phyloP scores from a whole-genome alignment of 2,329 filamentous ascomycete species.

The Trichoderma afroharzianum region DNA sequence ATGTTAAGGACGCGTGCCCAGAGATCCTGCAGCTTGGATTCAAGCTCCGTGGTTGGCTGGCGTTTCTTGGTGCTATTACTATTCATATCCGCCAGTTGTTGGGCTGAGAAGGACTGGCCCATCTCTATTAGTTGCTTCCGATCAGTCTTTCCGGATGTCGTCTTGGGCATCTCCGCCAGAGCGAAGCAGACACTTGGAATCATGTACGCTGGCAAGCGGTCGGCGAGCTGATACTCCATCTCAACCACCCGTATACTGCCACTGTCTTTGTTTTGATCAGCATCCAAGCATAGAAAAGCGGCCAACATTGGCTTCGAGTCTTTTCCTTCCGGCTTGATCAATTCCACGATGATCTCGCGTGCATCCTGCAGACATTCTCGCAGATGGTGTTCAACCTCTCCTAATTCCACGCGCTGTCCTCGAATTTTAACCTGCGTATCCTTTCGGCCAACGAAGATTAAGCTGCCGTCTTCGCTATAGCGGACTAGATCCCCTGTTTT shows the following conservation, averaged over 20 bases:
- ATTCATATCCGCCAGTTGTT: constrained; percentile 34
- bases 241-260: too few species aligned
- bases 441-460: too few species aligned
- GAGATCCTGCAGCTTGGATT: not conserved
- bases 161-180: constrained; percentile 34
- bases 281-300: too few species aligned
- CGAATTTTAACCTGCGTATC: constrained; percentile 2
- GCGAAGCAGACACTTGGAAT: constrained; percentile 39
- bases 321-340: not conserved
- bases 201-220: constrained; percentile 35
- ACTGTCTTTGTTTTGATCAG: too few species aligned
- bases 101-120: constrained; percentile 26
- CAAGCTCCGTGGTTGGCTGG: too few species aligned
- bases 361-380: not conserved
- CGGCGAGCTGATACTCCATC: not conserved
- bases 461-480: not conserved
- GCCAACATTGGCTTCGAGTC: too few species aligned
- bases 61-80: too few species aligned
- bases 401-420: constrained; percentile 3
- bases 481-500: constrained; percentile 3
- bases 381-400: constrained; percentile 12
- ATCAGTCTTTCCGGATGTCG: not conserved
- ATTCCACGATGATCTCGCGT: not conserved
- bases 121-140: constrained; percentile 4
- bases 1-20: constrained; percentile 2